Evolutionary conservation across 2,329 filamentous ascomycete genomes (phyloP).

Genomic region (Paraconiothyrium brasiliense): DNA sequence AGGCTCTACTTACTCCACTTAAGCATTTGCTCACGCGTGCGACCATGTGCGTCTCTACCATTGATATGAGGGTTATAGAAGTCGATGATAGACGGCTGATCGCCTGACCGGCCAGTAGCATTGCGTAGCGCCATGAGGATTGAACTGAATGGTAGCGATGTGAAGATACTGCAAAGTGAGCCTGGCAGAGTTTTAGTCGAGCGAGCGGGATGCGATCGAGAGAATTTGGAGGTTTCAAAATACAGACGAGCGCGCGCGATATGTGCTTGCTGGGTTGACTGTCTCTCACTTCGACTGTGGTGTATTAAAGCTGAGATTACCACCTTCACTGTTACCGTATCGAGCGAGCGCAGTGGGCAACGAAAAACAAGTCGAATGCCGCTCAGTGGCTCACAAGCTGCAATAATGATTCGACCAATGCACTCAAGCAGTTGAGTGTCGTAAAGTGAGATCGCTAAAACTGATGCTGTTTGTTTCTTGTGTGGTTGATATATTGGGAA

Average conservation of each 20-base stretch:
- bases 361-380: not conserved
- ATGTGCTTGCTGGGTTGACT: not conserved
- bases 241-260: not conserved
- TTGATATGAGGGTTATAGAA: constrained; percentile 59
- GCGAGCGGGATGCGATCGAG: not conserved
- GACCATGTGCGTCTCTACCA: constrained; percentile 49
- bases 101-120: not conserved
- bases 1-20: constrained; percentile 40
- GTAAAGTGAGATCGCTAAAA: not conserved
- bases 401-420: not conserved
- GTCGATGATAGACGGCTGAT: constrained; percentile 40
- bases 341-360: constrained; percentile 1
- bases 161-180: not conserved
- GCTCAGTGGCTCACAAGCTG: not conserved
- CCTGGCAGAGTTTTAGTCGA: not conserved
- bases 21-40: constrained; percentile 59
- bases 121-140: not conserved
- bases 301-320: not conserved
- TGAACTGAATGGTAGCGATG: not conserved
- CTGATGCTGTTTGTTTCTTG: not conserved
- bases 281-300: not conserved
- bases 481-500: not conserved
- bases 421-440: not conserved
- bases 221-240: not conserved
- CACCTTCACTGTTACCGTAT: not conserved